Percentiles rank a stretch among this genome's conserved stretches.
Conservation (phyloP, 2,329 filamentous ascomycete species). For the Thelonectria olida region DNA sequence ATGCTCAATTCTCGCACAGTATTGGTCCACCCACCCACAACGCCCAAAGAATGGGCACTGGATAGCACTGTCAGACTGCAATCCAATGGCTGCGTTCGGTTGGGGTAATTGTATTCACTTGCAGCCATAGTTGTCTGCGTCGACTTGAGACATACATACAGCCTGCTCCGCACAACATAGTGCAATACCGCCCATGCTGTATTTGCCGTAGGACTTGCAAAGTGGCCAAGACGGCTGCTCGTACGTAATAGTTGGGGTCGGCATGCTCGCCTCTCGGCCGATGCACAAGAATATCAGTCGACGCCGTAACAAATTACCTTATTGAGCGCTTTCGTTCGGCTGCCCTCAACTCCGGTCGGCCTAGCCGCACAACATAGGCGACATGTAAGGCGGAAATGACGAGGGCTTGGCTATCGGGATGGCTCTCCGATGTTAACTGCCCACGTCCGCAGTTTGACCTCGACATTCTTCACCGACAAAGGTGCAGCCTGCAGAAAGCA, state of each 20-base stretch:
- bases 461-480: constrained; percentile 10
- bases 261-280: background rate
- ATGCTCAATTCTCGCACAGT: constrained; percentile 16
- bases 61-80: background rate
- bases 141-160: background rate
- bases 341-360: background rate
- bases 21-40: constrained; percentile 10
- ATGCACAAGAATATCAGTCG: background rate
- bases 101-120: background rate
- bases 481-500: background rate
- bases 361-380: constrained; percentile 4
- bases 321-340: background rate
- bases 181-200: background rate
- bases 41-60: background rate
- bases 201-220: background rate
- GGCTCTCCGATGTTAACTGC: background rate
- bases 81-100: background rate
- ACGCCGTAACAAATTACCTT: background rate
- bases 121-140: background rate
- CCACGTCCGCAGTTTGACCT: background rate
- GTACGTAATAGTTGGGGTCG: constrained; percentile 1
- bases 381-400: constrained; percentile 17
- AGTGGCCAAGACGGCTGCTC: background rate
- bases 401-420: constrained; percentile 14
- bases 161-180: background rate